Base-by-base conservation (phyloP, 768 basidiomycete species). In the Pulveroboletus ravenelii region DNA sequence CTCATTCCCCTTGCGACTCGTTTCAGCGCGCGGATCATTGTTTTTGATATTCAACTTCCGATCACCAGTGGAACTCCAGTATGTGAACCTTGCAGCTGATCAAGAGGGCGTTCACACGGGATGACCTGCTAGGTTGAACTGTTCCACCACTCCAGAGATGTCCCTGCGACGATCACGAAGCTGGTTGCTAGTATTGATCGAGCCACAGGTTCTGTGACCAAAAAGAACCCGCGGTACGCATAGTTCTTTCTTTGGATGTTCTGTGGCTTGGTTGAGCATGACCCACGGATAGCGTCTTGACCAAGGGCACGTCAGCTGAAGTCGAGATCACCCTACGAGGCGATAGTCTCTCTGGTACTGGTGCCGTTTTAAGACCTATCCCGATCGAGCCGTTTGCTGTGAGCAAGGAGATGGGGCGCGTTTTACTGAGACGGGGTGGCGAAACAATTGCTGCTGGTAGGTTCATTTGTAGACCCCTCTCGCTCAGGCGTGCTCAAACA, bases 391-490 rank as follows among this genome's bases (percentile, higher is more conserved):
- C 89, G 2, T 95, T 96, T 58, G 69, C 82, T 1, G 71, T 72
- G 7, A 98, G 94, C 71, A 99, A 98, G 69, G 90, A 94, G 48
- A 96, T 98, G 96, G 96, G 96, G 0, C 73, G 96, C 41, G 79
- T 99, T 45, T 64, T 99, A 55, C 74, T 99, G 51, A 75, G 96
- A 39, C 74, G 95, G 47, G 84, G 82, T 29, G 96, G 96, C 1
- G 94, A 97, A 72, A 97, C 96, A 0, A 88, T 99, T 52, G 92
- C 85, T 35, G 94, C 94, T 40, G 94, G 93, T 85, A 57, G 45
- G 75, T 48, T 48, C 17, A 32, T 47, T 10, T 4, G 2, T 18
- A 20, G 5, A n/a, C 23, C 13, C 20, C 14, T 12, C 17, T 12
- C 17, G 2, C 20, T 41, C 17, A 44, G 23, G 34, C 13, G 40